Percentiles rank a stretch among this genome's conserved stretches.
These are phyloP conservation scores for Saccharomyces uvarum DNA, from an alignment of 1,139 yeast genomes.

Conservation along the genomic window DNA sequence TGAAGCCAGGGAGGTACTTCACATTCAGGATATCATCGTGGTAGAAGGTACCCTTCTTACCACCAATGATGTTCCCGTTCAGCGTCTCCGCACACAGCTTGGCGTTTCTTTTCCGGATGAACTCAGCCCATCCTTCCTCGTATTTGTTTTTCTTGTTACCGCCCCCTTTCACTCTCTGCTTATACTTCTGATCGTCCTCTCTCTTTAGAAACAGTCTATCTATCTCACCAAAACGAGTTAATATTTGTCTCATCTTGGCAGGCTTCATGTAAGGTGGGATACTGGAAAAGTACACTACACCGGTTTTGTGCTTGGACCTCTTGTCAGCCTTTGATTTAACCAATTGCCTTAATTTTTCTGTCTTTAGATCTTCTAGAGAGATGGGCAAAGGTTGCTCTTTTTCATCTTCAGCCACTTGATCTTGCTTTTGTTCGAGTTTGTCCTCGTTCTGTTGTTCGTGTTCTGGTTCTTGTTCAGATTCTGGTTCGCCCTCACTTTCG, in stretches of 20 bases:
- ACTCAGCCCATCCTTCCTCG: slow-evolving; percentile 98
- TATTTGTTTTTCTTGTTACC: slow-evolving; percentile 89
- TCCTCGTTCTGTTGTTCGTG: slow-evolving; percentile 6
- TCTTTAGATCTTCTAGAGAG: slow-evolving; percentile 8
- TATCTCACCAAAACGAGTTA: slow-evolving; percentile 74
- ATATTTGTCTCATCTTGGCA: slow-evolving; percentile 70
- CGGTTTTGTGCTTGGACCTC: slow-evolving; percentile 59
- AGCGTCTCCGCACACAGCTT: slow-evolving; percentile 79
- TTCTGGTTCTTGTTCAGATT: slow-evolving; percentile 1
- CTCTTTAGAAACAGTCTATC: slow-evolving; percentile 83
- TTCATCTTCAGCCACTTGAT: not conserved
- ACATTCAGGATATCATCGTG: slow-evolving; percentile 90
- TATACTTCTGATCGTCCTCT: slow-evolving; percentile 62
- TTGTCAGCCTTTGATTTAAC: slow-evolving; percentile 45
- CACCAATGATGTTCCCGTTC: slow-evolving; percentile 86
- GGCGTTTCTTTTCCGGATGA: slow-evolving; percentile 73
- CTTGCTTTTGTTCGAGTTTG: slow-evolving; percentile 2
- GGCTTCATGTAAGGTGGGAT: slow-evolving; percentile 98
- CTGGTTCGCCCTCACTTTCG: slow-evolving; percentile 10
- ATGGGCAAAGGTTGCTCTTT: slow-evolving; percentile 1
- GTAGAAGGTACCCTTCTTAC: slow-evolving; percentile 85
- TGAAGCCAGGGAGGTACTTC: slow-evolving; percentile 82
- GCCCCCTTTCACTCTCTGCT: slow-evolving; percentile 70
- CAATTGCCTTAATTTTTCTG: slow-evolving; percentile 10
- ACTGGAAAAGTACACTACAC: slow-evolving; percentile 82